phyloP scores from a whole-genome alignment of 2,329 filamentous ascomycete genomes.

The Fusarium duplospermum region DNA sequence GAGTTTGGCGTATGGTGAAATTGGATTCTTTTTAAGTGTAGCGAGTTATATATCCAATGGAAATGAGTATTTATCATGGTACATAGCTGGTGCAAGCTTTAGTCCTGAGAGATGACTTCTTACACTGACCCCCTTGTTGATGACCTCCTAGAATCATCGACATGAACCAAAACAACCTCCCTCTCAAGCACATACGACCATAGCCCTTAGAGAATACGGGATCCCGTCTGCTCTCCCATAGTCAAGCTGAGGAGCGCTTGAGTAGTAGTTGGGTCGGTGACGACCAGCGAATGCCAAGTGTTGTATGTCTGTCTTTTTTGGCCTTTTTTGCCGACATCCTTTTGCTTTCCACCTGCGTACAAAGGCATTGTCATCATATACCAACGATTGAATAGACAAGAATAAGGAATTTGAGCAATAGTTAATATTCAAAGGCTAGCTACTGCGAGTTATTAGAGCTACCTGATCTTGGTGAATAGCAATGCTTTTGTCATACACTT shows the following conservation, averaged over 20 bases:
- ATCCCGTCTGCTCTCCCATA: slow-evolving; percentile 10
- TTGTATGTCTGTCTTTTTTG: slow-evolving; percentile 2
- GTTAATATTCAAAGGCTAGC: neutral
- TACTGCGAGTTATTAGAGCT: neutral
- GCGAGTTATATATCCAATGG: slow-evolving; percentile 41
- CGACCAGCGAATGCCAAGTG: slow-evolving; percentile 4
- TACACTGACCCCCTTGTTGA: neutral
- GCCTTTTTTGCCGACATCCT: neutral
- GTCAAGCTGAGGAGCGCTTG: slow-evolving; percentile 9
- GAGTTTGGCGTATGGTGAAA: slow-evolving; percentile 17
- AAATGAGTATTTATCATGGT: slow-evolving; percentile 15
- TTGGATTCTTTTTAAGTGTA: slow-evolving; percentile 8
- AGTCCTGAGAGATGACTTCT: neutral
- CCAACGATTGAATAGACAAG: neutral
- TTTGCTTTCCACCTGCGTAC: neutral
- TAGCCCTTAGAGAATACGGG: neutral
- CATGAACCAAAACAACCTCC: neutral
- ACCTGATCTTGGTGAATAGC: neutral
- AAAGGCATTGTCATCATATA: neutral
- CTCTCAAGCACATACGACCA: neutral
- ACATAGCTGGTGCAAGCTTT: neutral
- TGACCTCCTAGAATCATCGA: neutral
- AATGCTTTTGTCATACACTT: neutral
- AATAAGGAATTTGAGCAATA: neutral
- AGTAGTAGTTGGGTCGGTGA: neutral